Conservation (phyloP, 805 yeast species). For the Clavispora asparagi region DNA sequence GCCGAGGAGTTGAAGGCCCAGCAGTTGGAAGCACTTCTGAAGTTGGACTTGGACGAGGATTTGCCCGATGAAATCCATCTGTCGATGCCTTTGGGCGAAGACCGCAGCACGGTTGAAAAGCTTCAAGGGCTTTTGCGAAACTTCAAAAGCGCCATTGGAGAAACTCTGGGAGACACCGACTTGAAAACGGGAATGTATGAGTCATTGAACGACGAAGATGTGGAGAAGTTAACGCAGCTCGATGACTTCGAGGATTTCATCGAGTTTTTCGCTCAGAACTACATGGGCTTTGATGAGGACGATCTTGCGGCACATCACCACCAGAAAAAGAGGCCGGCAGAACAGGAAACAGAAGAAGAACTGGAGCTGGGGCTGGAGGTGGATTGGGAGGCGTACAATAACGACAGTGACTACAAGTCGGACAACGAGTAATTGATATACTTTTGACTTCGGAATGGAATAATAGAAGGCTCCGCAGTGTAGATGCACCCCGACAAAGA, state of each 20-base stretch:
- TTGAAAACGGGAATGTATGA: background rate
- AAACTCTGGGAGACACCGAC: background rate
- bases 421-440: background rate
- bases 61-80: background rate
- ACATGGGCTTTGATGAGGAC: constrained; percentile 4
- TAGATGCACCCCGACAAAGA: too few relatives aligned
- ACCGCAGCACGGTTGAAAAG: background rate
- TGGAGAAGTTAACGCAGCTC: constrained; percentile 3
- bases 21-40: background rate
- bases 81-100: background rate
- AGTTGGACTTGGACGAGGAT: background rate
- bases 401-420: constrained; percentile 10
- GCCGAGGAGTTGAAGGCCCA: background rate
- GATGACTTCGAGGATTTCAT: constrained; percentile 12
- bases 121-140: background rate
- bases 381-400: constrained; percentile 10
- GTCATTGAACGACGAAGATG: constrained; percentile 3
- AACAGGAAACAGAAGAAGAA: background rate
- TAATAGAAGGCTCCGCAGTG: too few relatives aligned
- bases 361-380: constrained; percentile 1
- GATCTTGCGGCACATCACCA: constrained; percentile 5
- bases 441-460: too few relatives aligned
- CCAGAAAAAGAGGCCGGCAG: background rate
- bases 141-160: background rate
- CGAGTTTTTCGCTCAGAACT: constrained; percentile 10